Percentiles rank a stretch among this genome's conserved stretches.
phyloP scores from a whole-genome alignment of 2,329 filamentous ascomycete species.

The Ceratocystis ficicola region DNA sequence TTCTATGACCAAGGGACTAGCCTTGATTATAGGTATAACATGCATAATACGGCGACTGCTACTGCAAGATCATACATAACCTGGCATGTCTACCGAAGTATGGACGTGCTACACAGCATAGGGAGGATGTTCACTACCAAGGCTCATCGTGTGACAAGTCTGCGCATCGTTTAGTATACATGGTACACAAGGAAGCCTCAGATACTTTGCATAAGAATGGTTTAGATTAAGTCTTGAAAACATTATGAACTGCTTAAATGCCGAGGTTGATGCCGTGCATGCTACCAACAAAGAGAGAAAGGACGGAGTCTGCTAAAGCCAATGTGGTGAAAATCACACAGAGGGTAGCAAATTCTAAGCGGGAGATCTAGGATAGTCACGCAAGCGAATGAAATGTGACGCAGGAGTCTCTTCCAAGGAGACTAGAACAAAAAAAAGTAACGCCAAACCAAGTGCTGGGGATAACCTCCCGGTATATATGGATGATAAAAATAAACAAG shows the following conservation, averaged over 20 bases:
- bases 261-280: background rate
- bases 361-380: background rate
- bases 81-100: too few species aligned
- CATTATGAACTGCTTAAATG: conserved; percentile 4
- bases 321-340: background rate
- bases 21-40: too few species aligned
- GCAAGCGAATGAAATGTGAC: background rate
- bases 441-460: conserved; percentile 9
- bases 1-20: too few species aligned
- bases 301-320: background rate
- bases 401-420: background rate
- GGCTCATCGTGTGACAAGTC: background rate
- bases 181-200: background rate
- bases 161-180: background rate
- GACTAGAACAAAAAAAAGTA: background rate
- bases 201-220: background rate
- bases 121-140: background rate
- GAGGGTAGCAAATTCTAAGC: background rate
- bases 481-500: conserved; percentile 10
- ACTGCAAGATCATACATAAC: too few species aligned
- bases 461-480: conserved; percentile 4
- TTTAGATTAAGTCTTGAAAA: conserved; percentile 12
- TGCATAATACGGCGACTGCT: too few species aligned
- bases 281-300: conserved; percentile 4
- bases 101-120: background rate